Percentiles rank a stretch among this genome's conserved stretches.
Evolutionary conservation across 2,329 filamentous ascomycete species (phyloP).

Genomic region (Exserohilum turcica): DNA sequence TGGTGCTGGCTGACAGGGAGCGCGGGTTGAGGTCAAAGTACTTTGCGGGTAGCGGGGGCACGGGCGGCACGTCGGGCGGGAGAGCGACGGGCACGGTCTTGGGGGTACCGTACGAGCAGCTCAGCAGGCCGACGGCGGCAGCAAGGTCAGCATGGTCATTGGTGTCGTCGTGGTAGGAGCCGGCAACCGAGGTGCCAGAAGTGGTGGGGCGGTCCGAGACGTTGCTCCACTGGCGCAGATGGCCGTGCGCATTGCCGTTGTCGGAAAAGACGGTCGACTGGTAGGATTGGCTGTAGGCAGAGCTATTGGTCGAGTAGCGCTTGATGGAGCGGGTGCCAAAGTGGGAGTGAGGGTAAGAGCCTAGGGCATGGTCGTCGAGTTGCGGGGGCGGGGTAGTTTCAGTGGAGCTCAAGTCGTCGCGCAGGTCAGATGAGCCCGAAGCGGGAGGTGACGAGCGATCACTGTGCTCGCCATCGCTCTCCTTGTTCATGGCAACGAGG

Average conservation of each 20-base stretch:
- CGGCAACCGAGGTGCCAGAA: conserved; percentile 63
- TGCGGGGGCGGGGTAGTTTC: conserved; percentile 92
- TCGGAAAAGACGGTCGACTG: conserved; percentile 71
- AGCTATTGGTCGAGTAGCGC: conserved; percentile 56
- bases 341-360: conserved; percentile 50
- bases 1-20: conserved; percentile 63
- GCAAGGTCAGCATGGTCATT: conserved; percentile 77
- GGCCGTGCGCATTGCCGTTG: conserved; percentile 58
- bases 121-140: conserved; percentile 86
- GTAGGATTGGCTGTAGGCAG: conserved; percentile 74
- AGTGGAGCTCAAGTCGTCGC: conserved; percentile 79
- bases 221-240: conserved; percentile 72
- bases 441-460: conserved; percentile 84
- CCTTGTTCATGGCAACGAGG: conserved; percentile 82
- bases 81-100: conserved; percentile 67
- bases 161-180: conserved; percentile 73
- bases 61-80: conserved; percentile 77
- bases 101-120: conserved; percentile 87
- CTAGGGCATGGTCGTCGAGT: conserved; percentile 65
- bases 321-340: conserved; percentile 47
- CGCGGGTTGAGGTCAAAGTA: conserved; percentile 66
- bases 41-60: conserved; percentile 82
- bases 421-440: conserved; percentile 77
- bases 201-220: conserved; percentile 77
- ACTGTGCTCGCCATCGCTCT: conserved; percentile 68